Percentiles rank a stretch among this genome's conserved stretches.
These are phyloP conservation scores for Hypomontagnella monticulosa DNA, from an alignment of 495 filamentous ascomycete species.

Conservation along the genomic window DNA sequence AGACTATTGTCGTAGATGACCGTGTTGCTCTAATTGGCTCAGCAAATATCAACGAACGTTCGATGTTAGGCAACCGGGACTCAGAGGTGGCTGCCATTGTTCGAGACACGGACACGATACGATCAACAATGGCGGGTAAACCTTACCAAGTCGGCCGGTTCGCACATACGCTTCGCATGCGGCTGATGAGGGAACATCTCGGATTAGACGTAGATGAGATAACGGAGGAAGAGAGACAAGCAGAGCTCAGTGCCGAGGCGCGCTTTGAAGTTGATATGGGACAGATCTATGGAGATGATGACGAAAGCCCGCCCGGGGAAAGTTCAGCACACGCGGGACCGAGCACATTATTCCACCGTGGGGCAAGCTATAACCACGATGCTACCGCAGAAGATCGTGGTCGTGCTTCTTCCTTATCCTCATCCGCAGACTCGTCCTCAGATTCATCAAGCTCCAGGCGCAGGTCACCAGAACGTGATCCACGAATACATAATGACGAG, in stretches of 20 bases:
- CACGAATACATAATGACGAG: constrained; percentile 69
- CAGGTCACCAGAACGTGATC: constrained; percentile 64
- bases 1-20: constrained; percentile 97
- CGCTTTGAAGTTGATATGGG: constrained; percentile 65
- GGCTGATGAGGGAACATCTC: constrained; percentile 96
- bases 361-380: constrained; percentile 84
- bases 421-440: constrained; percentile 21
- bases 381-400: constrained; percentile 73
- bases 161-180: constrained; percentile 90
- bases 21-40: constrained; percentile 93
- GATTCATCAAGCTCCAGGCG: constrained; percentile 45
- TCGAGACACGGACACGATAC: constrained; percentile 91
- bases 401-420: constrained; percentile 42
- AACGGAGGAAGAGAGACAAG: constrained; percentile 78
- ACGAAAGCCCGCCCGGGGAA: constrained; percentile 46
- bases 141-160: constrained; percentile 91
- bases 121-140: constrained; percentile 88
- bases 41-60: constrained; percentile 98
- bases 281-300: constrained; percentile 57
- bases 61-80: constrained; percentile 90
- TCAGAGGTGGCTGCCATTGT: constrained; percentile 93
- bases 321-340: constrained; percentile 33
- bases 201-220: constrained; percentile 94
- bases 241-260: constrained; percentile 60
- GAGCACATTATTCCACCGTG: constrained; percentile 22